Evolutionary conservation across 2,329 filamentous ascomycete species (phyloP), one percentile per base, ranked within the genome.

Genomic region (Tolypocladium paradoxum): DNA sequence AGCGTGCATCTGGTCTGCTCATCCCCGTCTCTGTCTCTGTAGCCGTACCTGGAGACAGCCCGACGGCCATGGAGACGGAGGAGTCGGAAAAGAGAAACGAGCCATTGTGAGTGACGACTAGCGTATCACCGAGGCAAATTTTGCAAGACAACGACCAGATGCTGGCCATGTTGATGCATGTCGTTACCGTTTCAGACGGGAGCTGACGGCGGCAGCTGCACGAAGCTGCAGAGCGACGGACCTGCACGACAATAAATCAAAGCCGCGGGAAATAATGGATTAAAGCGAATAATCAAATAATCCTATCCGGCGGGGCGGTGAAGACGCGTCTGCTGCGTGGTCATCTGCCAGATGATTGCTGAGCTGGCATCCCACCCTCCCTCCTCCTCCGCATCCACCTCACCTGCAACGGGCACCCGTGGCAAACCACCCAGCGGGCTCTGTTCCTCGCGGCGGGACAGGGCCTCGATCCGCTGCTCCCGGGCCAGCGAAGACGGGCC

Each of bases 261-360:
- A n/a, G 16, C 3, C 43, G 8, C 16, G 16, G n/a, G 2, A 47
- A 45, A 45, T 12, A 47, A 31, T 31, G 4, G 9, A 33, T 47
- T 33, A 47, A 47, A 47, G 18, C 27, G 12, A 47, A 31, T 47
- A 46, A 46, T 46, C 18, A 37, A 27, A 9, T 22, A 48, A 14
- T 29, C 29, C 27, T 47, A 50, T 48, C 54, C 53, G 53, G 53
- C 51, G 34, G 50, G 53, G 53, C 43, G 37, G 29, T 46, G 43
- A 47, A 53, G 51, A 47, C 55, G 55, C 55, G 53, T 51, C 51
- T 49, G 50, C 36, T 48, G 49, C 49, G 52, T 52, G 67, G 67
- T 70, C 67, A 70, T 69, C 67, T 69, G 67, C 65, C 58, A 56
- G 55, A 49, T 54, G 57, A 60, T 58, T 67, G 66, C 64, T 69